phyloP scores from a whole-genome alignment of 2,329 filamentous ascomycete species.

The Claviceps capensis region DNA sequence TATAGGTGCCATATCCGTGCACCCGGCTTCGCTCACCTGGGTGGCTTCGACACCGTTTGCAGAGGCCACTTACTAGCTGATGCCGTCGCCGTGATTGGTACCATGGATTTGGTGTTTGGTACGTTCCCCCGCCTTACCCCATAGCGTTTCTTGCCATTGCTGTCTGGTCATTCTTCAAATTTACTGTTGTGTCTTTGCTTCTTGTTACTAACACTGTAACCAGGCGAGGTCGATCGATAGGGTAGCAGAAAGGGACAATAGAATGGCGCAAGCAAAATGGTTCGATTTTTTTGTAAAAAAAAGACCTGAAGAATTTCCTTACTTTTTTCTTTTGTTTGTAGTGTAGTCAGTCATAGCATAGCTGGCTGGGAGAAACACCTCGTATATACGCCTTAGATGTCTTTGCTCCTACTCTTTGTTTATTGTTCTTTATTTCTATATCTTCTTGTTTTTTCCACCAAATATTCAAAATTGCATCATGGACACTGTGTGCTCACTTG shows the following conservation, averaged over 20 bases:
- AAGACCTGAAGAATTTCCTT: conserved; percentile 10
- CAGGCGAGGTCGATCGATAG: conserved; percentile 50
- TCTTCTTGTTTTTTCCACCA: neutral
- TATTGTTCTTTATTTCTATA: no score
- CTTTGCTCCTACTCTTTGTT: neutral
- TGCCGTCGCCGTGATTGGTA: conserved; percentile 87
- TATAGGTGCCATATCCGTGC: conserved; percentile 97
- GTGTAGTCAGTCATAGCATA: conserved; percentile 23
- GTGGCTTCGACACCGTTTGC: conserved; percentile 84
- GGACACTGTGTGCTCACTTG: neutral
- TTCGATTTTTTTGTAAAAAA: neutral
- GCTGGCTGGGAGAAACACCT: conserved; percentile 16
- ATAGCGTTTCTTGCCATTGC: no score
- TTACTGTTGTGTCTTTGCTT: neutral
- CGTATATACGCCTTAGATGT: conserved; percentile 24
- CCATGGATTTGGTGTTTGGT: conserved; percentile 85
- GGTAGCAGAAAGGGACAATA: conserved; percentile 4
- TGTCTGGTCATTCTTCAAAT: no score
- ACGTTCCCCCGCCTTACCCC: conserved; percentile 19
- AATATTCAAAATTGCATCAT: neutral
- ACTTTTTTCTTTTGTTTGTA: conserved; percentile 20
- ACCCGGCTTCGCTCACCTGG: conserved; percentile 89
- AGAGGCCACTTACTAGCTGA: conserved; percentile 91
- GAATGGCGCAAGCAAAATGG: conserved; percentile 9
- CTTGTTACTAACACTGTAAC: neutral